phyloP scores from a whole-genome alignment of 805 yeast genomes.

The Nakazawaea wyomingensis region DNA sequence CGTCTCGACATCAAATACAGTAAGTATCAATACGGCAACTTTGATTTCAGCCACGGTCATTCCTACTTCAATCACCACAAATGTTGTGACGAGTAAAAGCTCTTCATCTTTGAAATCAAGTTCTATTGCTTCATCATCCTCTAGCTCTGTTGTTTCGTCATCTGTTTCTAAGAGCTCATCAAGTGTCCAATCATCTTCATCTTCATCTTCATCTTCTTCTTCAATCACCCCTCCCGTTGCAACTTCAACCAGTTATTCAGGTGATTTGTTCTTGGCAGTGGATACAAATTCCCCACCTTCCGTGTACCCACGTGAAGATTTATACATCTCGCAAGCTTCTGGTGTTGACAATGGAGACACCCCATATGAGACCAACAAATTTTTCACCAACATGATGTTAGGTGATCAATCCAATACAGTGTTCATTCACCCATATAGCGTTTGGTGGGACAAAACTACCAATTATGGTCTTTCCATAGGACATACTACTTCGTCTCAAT shows the following conservation, averaged over 20 bases:
- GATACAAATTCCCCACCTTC: conserved; percentile 39
- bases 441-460: conserved; percentile 38
- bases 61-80: conserved; percentile 1
- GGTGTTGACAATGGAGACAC: conserved; percentile 39
- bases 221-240: conserved; percentile 11
- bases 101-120: background rate
- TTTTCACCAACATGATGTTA: conserved; percentile 60
- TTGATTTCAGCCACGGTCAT: conserved; percentile 19
- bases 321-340: conserved; percentile 40
- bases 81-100: background rate
- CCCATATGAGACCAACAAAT: conserved; percentile 70
- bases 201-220: conserved; percentile 11
- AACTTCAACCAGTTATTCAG: conserved; percentile 23
- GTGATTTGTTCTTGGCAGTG: conserved; percentile 45
- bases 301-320: conserved; percentile 39
- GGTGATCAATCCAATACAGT: conserved; percentile 48
- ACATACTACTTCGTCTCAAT: conserved; percentile 41
- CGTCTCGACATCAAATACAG: conserved; percentile 21
- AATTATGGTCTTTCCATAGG: conserved; percentile 59
- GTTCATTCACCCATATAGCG: conserved; percentile 63
- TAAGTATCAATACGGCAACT: conserved; percentile 22
- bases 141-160: conserved; percentile 11
- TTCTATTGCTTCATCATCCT: conserved; percentile 1
- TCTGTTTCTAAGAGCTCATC: conserved; percentile 6
- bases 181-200: conserved; percentile 11